These are phyloP conservation scores for Aspergillus hiratsukae DNA, from an alignment of 2,329 filamentous ascomycete genomes.

Conservation along the genomic window DNA sequence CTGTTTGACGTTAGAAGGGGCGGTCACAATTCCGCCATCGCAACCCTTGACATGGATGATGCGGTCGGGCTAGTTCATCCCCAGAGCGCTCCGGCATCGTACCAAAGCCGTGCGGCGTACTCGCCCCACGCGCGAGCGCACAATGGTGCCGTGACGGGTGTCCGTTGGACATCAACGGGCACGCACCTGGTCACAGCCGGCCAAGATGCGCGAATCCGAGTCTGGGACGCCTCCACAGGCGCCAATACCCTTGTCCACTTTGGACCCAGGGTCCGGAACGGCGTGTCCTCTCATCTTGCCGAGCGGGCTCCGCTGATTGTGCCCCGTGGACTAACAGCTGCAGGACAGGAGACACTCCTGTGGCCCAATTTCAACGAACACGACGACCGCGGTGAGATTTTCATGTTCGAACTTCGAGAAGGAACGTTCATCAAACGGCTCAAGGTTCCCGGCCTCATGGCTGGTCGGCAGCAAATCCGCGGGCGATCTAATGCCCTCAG, in stretches of 20 bases:
- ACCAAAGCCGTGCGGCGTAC: constrained; percentile 36
- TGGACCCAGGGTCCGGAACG: constrained; percentile 75
- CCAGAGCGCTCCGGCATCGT: constrained; percentile 27
- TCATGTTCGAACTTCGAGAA: constrained; percentile 74
- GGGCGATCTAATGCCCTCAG: constrained; percentile 45
- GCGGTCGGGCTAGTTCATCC: constrained; percentile 58
- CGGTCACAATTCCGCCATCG: constrained; percentile 62
- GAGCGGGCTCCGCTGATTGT: constrained; percentile 60
- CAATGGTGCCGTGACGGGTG: constrained; percentile 73
- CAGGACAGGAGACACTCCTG: constrained; percentile 63
- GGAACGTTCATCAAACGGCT: constrained; percentile 69
- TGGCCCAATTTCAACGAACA: constrained; percentile 74
- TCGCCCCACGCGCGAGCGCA: constrained; percentile 60
- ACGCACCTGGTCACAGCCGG: constrained; percentile 72
- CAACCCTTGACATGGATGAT: constrained; percentile 78
- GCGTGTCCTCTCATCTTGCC: constrained; percentile 52
- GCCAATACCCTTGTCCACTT: constrained; percentile 87
- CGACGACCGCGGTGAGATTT: constrained; percentile 62
- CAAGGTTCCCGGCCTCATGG: constrained; percentile 56
- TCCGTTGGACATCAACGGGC: constrained; percentile 80
- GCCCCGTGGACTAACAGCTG: constrained; percentile 55
- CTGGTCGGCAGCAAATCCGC: constrained; percentile 32
- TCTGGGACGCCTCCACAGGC: constrained; percentile 78
- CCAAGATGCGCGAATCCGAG: constrained; percentile 76
- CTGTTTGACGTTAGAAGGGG: constrained; percentile 85